Evolutionary conservation across 2,329 filamentous ascomycete genomes (phyloP), one percentile per base, ranked within the genome.

Genomic region (Trichoderma endophyticum): DNA sequence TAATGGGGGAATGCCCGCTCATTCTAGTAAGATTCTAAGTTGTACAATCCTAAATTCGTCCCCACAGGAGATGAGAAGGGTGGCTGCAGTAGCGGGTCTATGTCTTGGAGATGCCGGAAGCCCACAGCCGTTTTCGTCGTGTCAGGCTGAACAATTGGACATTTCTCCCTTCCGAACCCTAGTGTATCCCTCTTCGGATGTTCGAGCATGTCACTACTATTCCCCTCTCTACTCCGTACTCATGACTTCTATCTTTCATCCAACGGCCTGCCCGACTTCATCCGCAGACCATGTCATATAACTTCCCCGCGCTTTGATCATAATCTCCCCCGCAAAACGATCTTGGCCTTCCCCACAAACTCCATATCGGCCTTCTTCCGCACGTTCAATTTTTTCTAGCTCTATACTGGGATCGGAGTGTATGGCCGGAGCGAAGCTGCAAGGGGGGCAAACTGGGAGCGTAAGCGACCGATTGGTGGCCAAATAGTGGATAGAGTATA

Each of bases 371-470:
- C 26, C 12, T 32, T 24, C n/a, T 66, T 26, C 18, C 56, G 43
- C 1, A 51, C 3, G 14, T 34, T 15, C 54, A 51, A 61, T 12
- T 26, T 26, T 48, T 26, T 51, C 56, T 36, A 15, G 43, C 28
- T 18, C 28, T 51, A 21, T 68, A 21, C 32, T 26, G 18, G 54
- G 18, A 28, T 57, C 36, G 28, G 28, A 30, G 36, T 21, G 26
- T 30, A 32, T 32, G 21, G 21, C 24, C 36, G 56, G 84, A 86
- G 68, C 60, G 75, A 62, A 70, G 62, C 39, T 54, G 67, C 59
- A 64, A 68, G 68, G 59, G 51, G 43, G 43, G 11, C 7, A 30
- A 14, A 4, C 15, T n/a, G 26, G 39, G 36, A 24, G 18, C 26
- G 2, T n/a, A 30, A 9, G 34, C 59, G 48, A 43, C 30, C 34